Conservation (phyloP, 2,329 filamentous ascomycete genomes). For the Aspergillus terreus region DNA sequence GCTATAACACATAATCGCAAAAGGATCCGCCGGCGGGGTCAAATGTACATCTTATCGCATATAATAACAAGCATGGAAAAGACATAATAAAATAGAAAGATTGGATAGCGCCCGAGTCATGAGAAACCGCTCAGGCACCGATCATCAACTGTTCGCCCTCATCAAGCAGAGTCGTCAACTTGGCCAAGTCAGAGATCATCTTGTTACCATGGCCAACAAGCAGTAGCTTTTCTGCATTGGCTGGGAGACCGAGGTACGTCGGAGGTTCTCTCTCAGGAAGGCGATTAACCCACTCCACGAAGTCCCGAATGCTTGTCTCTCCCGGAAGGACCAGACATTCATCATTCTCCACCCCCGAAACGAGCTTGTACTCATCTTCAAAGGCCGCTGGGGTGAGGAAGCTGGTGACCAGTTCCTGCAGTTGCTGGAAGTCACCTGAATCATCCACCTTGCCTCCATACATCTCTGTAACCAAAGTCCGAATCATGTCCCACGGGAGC, state of each 20-base stretch:
- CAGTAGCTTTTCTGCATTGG: slow-evolving; percentile 93
- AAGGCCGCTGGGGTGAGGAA: slow-evolving; percentile 86
- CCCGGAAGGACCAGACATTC: slow-evolving; percentile 69
- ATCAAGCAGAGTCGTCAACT: slow-evolving; percentile 82
- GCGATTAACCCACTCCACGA: slow-evolving; percentile 84
- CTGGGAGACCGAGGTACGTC: slow-evolving; percentile 87
- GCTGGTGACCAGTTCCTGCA: slow-evolving; percentile 68
- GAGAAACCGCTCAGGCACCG: slow-evolving; percentile 45
- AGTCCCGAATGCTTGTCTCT: slow-evolving; percentile 78
- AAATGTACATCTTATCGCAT: slow-evolving; percentile 3
- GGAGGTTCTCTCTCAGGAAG: slow-evolving; percentile 94
- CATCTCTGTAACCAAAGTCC: slow-evolving; percentile 84
- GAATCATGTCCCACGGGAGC: slow-evolving; percentile 95
- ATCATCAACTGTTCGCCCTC: slow-evolving; percentile 89
- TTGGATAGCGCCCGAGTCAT: slow-evolving; percentile 8
- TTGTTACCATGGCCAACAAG: slow-evolving; percentile 82
- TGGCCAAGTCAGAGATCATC: slow-evolving; percentile 78
- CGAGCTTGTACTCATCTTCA: slow-evolving; percentile 86
- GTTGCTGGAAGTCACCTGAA: slow-evolving; percentile 72
- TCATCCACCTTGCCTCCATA: slow-evolving; percentile 98
- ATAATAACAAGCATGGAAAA: slow-evolving; percentile 4
- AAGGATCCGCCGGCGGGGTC: slow-evolving; percentile 5
- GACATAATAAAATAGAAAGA: slow-evolving; percentile 10
- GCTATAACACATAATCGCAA: slow-evolving; percentile 5
- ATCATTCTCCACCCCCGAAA: slow-evolving; percentile 61